Evolutionary conservation across 306 rosid genomes (phyloP).

Genomic region (Oemleria cerasiformis): DNA sequence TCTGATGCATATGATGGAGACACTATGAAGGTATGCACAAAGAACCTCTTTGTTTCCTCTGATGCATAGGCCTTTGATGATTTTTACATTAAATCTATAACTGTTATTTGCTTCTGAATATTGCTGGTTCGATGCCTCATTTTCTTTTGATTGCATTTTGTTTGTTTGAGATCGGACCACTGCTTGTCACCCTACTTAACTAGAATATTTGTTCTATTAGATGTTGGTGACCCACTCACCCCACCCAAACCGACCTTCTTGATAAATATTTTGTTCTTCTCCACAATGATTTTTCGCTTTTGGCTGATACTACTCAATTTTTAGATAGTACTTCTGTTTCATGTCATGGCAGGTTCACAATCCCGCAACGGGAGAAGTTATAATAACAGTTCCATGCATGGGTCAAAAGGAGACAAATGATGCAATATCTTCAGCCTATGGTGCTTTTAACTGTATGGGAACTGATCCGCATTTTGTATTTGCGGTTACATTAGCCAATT

Average conservation of each 20-base stretch:
- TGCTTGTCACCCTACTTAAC: neutral
- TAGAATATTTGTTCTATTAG: neutral
- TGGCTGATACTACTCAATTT: neutral
- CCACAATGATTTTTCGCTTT: neutral
- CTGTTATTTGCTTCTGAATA: neutral
- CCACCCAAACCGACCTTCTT: neutral
- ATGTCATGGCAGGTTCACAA: constrained; percentile 61
- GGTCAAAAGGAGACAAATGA: constrained; percentile 82
- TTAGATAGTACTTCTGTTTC: neutral
- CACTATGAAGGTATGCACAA: constrained; percentile 59
- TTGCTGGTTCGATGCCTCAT: neutral
- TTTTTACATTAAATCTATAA: neutral
- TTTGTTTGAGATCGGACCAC: neutral
- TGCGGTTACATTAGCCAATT: constrained; percentile 18
- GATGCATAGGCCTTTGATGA: neutral
- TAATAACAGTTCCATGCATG: constrained; percentile 82
- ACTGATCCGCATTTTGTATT: constrained; percentile 10
- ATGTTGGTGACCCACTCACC: too few species aligned
- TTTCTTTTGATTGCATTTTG: neutral
- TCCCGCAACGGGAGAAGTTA: constrained; percentile 90
- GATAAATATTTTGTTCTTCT: neutral
- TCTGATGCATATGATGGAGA: constrained; percentile 77
- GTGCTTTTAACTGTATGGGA: constrained; percentile 59
- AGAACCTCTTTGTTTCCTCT: neutral
- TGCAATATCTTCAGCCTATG: constrained; percentile 87